A percentile compares a stretch with the other conserved stretches of the same genome.
Conservation (phyloP, 2,329 filamentous ascomycete species). For the Lasiodiplodia gonubiensis region DNA sequence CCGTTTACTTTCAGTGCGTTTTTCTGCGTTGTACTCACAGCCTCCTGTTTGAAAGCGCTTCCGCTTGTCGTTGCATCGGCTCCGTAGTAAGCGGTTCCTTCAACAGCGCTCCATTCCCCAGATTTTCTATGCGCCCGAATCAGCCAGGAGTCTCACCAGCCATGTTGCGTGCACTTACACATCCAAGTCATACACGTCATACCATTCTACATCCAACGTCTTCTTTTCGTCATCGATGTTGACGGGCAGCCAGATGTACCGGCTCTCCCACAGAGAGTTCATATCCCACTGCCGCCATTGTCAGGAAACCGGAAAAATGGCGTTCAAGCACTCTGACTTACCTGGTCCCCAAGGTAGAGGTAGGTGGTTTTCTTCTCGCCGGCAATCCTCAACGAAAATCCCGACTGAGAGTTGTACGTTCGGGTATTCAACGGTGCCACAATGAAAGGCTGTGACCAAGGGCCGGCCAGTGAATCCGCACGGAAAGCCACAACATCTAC, state of each 20-base stretch:
- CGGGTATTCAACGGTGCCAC: conserved; percentile 58
- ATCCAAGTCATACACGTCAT: conserved; percentile 63
- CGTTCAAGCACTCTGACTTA: background rate
- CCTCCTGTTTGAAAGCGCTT: conserved; percentile 61
- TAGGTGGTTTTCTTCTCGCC: conserved; percentile 58
- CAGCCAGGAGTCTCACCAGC: background rate
- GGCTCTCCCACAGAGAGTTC: conserved; percentile 62
- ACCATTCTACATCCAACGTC: conserved; percentile 57
- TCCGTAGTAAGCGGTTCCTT: conserved; percentile 56
- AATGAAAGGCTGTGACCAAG: conserved; percentile 63
- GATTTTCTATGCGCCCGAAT: conserved; percentile 44
- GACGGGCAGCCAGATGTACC: conserved; percentile 64
- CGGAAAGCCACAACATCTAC: conserved; percentile 62
- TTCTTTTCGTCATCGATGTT: conserved; percentile 60
- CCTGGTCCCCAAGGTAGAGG: conserved; percentile 58
- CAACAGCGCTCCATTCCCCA: conserved; percentile 54
- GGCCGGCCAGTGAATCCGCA: conserved; percentile 56
- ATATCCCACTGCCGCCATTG: conserved; percentile 53
- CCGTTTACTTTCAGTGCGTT: background rate
- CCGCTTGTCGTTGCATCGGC: conserved; percentile 55
- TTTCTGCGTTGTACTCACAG: conserved; percentile 35
- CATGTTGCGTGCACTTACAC: conserved; percentile 40
- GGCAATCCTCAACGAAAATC: conserved; percentile 55
- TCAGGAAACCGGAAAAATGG: background rate
- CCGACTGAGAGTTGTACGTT: conserved; percentile 61